Base-by-base conservation (phyloP, 2,329 filamentous ascomycete genomes). In the Penicillium hesseltinei region DNA sequence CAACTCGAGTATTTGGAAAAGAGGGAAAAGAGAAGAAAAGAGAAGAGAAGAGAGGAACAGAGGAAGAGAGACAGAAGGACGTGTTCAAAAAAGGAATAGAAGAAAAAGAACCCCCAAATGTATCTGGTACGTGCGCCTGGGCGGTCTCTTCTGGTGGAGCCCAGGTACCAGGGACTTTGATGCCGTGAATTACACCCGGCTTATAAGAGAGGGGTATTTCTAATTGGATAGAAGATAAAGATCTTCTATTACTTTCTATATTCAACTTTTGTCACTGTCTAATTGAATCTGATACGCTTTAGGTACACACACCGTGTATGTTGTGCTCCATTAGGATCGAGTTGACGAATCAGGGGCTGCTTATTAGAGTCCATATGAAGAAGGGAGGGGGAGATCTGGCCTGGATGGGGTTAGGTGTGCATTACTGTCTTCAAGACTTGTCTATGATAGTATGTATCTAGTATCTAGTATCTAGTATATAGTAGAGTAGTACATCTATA, bases 261-360 rank as follows among this genome's bases (percentile, higher is more conserved):
- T 10, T 46, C 4, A 46, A 33, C 15, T 15, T 9, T 17, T 5
- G 31, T 23, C 44, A n/a, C 15, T 25, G 4, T n/a, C 19, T 17
- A 17, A 21, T 31, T 36, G 21, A 47, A 47, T 47, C 13, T 17
- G 7, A 13, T 27, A 27, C 8, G 5, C 17, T 39, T 2, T 6
- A 10, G n/a, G 10, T 27, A 27, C 17, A 44, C 17, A 44, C 31
- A 29, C 23, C 11, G 7, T 54, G 5, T 23, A 23, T 15, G 27
- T 39, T 39, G 11, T 23, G 29, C 3, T 35, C 9, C 11, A 38
- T 40, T 3, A 47, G 29, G 23, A 40, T 58, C 21, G 15, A n/a
- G 9, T 19, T 33, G 56, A 40, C 64, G 63, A 71, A 71, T 70
- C 62, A 70, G 61, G 57, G 48, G 43, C 51, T 55, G 64, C 63